Evolutionary conservation across 257 asterid genomes (phyloP), one percentile per base, ranked within the genome.

Genomic region (Oldenlandia corymbosa): DNA sequence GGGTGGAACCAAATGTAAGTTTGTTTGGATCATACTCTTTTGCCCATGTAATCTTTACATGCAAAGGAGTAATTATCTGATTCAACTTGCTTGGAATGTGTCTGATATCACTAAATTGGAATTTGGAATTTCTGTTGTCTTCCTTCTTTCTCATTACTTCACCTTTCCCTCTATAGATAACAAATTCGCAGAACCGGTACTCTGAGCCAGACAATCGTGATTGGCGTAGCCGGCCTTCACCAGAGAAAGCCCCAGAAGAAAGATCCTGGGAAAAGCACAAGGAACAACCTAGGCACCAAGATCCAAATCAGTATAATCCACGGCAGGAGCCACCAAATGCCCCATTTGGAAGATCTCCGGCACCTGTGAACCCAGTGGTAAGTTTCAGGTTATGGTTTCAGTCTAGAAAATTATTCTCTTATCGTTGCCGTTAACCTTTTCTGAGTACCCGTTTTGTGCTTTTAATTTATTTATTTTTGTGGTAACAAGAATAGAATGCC

Each of bases 1-100:
- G 76, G 53, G 89, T 66, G 28, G 96, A 90, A 76, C 80, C 59
- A 57, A 82, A 55, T 81, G 99, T 93, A 76, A 79, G 95, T 75
- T 54, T 17, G 18, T 28, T 60, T 66, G 18, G 24, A 16, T 9
- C 13, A 9, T 55, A 26, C 47, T 39, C 5, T 47, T 24, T 10
- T 11, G 37, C 20, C 12, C 11, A 37, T 10, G 5, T 9, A 18
- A 7, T 30, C 13, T 62, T 47, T 62, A 18, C 32, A 7, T 11
- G 6, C 17, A 10, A 42, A 31, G 12, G 9, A 47, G 21, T 63
- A n/a, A n/a, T n/a, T n/a, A n/a, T n/a, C n/a, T n/a, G n/a, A n/a
- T n/a, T n/a, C n/a, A n/a, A n/a, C n/a, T 20, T 11, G 0, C 5
- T 23, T 18, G 1, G 23, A 45, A 45, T 20, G 1, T 23, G 24